phyloP scores from a whole-genome alignment of 2,329 filamentous ascomycete genomes.

The Neonectria sp. region DNA sequence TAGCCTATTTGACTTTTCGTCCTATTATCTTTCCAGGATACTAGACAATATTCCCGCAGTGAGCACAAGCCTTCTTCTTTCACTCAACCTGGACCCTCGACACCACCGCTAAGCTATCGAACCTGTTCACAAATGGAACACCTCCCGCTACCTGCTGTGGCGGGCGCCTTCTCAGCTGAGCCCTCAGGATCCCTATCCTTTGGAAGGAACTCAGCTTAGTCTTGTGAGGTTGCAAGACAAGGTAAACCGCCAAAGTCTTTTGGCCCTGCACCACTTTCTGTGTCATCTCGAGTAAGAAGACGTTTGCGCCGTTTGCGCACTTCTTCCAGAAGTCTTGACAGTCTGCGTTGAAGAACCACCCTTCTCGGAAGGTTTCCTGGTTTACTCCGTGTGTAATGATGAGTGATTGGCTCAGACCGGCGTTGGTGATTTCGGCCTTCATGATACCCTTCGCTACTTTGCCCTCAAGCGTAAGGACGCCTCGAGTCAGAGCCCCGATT shows the following conservation, averaged over 20 bases:
- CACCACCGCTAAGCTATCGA: constrained; percentile 14
- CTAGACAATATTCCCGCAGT: too few species aligned
- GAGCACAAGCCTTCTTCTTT: background rate
- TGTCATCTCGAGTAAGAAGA: constrained; percentile 26
- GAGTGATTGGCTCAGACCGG: background rate
- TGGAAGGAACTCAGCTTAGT: background rate
- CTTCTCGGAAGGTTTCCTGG: background rate
- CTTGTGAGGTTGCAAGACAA: constrained; percentile 18
- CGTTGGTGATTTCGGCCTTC: background rate
- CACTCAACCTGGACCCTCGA: constrained; percentile 21
- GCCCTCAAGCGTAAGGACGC: constrained; percentile 23
- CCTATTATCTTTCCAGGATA: too few species aligned
- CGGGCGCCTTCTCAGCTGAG: constrained; percentile 3
- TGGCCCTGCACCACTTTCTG: constrained; percentile 10
- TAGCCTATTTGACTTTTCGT: too few species aligned
- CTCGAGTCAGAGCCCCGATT: constrained; percentile 21
- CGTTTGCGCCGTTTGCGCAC: background rate
- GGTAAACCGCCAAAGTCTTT: constrained; percentile 10
- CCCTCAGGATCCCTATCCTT: constrained; percentile 23
- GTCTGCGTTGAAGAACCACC: constrained; percentile 29
- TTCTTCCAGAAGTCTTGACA: constrained; percentile 7
- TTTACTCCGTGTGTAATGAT: background rate
- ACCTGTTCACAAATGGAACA: constrained; percentile 7
- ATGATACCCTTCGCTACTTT: constrained; percentile 23
- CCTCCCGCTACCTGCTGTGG: background rate